These are phyloP conservation scores for Aurinia saxatilis DNA, from an alignment of 345 rosid genomes.

Conservation along the genomic window DNA sequence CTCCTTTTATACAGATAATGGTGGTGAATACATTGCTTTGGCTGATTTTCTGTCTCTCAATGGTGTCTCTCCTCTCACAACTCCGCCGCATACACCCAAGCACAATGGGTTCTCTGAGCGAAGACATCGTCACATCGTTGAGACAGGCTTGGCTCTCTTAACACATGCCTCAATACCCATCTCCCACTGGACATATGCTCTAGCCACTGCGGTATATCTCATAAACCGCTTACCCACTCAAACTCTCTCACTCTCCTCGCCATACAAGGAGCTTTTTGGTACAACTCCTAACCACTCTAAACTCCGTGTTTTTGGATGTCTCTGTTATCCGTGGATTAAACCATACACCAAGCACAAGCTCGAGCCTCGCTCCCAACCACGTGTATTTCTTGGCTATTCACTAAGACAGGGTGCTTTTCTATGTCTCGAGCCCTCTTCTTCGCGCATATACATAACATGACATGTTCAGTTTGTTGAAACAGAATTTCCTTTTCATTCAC, in stretches of 20 bases:
- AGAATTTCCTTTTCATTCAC: not conserved
- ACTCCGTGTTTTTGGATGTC: not conserved
- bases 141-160: not conserved
- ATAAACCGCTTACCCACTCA: not conserved
- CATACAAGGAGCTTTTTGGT: not conserved
- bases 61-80: not conserved
- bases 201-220: not conserved
- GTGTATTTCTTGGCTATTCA: not conserved
- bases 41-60: too few species aligned
- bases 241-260: not conserved
- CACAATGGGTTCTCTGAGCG: not conserved
- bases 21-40: not conserved
- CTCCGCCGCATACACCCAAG: not conserved
- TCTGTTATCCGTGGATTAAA: not conserved
- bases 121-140: not conserved
- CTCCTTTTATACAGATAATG: not conserved
- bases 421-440: not conserved
- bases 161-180: not conserved
- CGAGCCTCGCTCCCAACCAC: not conserved
- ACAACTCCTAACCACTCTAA: not conserved
- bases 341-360: not conserved
- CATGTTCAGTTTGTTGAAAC: not conserved
- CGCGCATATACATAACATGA: not conserved
- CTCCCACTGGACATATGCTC: not conserved
- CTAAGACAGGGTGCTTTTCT: not conserved